Evolutionary conservation across 140 eudicot genomes (phyloP).

Genomic region (Erigeron philadelphicus): DNA sequence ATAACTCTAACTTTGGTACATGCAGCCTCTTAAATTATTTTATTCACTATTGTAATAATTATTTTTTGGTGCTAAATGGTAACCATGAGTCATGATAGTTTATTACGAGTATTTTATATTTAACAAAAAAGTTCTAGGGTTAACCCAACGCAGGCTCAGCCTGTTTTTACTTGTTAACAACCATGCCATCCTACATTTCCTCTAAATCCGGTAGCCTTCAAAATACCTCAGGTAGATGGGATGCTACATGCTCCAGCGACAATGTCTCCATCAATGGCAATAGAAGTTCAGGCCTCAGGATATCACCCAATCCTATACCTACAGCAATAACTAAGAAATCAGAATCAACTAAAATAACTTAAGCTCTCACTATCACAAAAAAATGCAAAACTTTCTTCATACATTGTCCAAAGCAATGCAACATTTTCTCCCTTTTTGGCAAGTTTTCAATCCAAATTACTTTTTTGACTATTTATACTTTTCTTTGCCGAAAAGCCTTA

Average conservation of each 20-base stretch:
- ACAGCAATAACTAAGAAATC: not conserved
- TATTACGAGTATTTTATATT: no score
- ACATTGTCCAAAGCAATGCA: not conserved
- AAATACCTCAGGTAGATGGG: slow-evolving; percentile 89
- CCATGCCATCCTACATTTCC: not conserved
- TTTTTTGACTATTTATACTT: not conserved
- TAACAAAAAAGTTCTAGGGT: no score
- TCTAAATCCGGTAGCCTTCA: no score
- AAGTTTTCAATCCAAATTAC: not conserved
- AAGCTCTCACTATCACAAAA: not conserved
- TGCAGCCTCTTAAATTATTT: not conserved
- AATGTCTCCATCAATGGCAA: slow-evolving; percentile 64
- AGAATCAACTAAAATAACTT: slow-evolving; percentile 4
- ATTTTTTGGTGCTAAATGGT: not conserved
- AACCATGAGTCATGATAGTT: not conserved
- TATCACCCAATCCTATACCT: slow-evolving; percentile 92
- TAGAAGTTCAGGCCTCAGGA: slow-evolving; percentile 78
- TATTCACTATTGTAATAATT: not conserved
- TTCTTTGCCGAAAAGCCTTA: no score
- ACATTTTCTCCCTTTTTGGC: not conserved
- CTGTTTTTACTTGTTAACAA: not conserved
- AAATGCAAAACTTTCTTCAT: not conserved
- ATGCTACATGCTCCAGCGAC: slow-evolving; percentile 57
- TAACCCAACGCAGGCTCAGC: not conserved
- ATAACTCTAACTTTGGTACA: not conserved